Percentiles rank a stretch among this genome's conserved stretches.
Conservation (phyloP, 2,329 filamentous ascomycete species). For the Thelonectria blattea region DNA sequence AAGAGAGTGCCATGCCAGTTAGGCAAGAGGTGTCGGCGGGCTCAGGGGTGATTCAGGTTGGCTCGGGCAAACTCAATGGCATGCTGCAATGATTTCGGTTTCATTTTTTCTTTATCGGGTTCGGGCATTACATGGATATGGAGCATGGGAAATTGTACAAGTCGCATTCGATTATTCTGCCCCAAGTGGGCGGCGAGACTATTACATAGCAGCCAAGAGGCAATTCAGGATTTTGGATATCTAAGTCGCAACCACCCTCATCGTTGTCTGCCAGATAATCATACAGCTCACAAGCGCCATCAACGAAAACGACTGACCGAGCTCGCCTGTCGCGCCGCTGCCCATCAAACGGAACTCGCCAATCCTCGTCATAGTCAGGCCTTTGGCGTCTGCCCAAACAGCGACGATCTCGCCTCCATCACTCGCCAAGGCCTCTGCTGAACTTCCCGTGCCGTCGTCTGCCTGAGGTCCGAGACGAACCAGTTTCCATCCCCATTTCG, state of each 20-base stretch:
- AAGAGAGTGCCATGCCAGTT: conserved; percentile 6
- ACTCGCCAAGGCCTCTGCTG: not conserved
- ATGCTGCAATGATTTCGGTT: not conserved
- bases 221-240: not conserved
- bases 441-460: not conserved
- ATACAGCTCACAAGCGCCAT: conserved; percentile 24
- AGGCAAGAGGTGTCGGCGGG: not conserved
- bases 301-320: conserved; percentile 27
- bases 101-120: not conserved
- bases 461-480: conserved; percentile 4
- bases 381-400: conserved; percentile 13
- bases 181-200: not conserved
- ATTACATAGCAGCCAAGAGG: not conserved
- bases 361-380: not conserved
- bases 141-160: conserved; percentile 1
- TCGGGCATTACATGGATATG: not conserved
- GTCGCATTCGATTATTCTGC: not conserved
- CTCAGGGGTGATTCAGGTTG: conserved; percentile 5
- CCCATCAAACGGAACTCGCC: conserved; percentile 20
- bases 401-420: conserved; percentile 23
- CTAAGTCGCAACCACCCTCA: not conserved
- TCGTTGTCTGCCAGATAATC: conserved; percentile 4
- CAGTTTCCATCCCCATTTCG: conserved; percentile 27
- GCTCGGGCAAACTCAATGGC: conserved; percentile 7
- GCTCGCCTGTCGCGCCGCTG: conserved; percentile 10